Base-by-base conservation (phyloP, 352 stramenopile species). In the Peronospora destructor region DNA sequence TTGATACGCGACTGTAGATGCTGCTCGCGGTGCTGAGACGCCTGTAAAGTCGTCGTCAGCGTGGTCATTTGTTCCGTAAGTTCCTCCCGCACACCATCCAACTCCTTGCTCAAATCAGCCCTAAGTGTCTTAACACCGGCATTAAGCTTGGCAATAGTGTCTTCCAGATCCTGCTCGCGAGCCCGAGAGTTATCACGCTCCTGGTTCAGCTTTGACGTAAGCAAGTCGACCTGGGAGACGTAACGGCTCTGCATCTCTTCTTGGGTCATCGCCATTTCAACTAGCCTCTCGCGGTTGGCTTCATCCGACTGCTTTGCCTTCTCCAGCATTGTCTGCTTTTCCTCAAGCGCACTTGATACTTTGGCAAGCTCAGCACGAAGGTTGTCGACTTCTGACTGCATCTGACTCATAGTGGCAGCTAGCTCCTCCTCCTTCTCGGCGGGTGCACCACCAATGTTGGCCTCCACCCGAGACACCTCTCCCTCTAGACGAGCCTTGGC, bases 1-100 rank as follows among this genome's bases (percentile, higher is more conserved):
- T 71, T 65, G 11, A 83, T 50, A 35, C 66, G 71, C 9, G 36
- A 52, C 54, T 83, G 68, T 38, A 83, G 39, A 21, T 71, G 53
- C 59, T 79, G 68, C 42, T 83, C 71, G 8, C 63, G 64, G 23
- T 59, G 46, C 38, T 73, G 66, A 6, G 71, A 79, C 23, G 56
- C 56, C 46, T 74, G 56, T 28, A 83, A 40, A 11, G 49, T 57
- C 7, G 45, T 40, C 1, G 64, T 72, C 38, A 80, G 52, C 28
- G 68, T 49, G 2, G 30, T 54, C 28, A 83, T 61, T 39, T 75
- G 56, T 23, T 54, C 53, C 10, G 49, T 59, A 35, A 68, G 33
- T 26, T 69, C 45, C 0, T 38, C 37, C 7, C 69, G 45, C 6
- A 42, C 51, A 37, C 46, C 48, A 12, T 56, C 63, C 26, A 64